Evolutionary conservation across 352 stramenopile genomes (phyloP).

Genomic region (Elongisporangium prolatum): DNA sequence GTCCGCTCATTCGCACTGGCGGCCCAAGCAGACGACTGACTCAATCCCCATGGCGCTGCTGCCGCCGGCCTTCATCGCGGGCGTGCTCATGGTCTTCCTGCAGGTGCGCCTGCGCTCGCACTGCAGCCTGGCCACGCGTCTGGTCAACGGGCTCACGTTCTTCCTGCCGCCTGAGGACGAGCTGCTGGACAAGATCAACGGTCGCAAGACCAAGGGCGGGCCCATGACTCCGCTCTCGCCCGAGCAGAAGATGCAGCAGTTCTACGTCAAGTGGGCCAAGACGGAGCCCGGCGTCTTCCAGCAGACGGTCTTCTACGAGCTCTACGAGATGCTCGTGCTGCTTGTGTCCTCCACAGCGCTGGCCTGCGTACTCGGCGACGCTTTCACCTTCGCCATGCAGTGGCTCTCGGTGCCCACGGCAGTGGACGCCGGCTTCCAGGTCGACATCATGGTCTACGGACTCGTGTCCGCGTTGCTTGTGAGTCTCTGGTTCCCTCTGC

Average conservation of each 20-base stretch:
- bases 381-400: constrained; percentile 28
- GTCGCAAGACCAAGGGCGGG: constrained; percentile 15
- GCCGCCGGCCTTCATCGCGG: constrained; percentile 64
- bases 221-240: constrained; percentile 34
- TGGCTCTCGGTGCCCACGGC: constrained; percentile 11
- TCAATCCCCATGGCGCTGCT: constrained; percentile 56
- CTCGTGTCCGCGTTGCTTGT: constrained; percentile 61
- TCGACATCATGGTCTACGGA: constrained; percentile 63
- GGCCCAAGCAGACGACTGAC: not conserved
- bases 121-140: constrained; percentile 46
- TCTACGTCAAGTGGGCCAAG: constrained; percentile 67
- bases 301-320: constrained; percentile 77
- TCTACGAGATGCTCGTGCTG: constrained; percentile 81
- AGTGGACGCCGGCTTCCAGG: constrained; percentile 9
- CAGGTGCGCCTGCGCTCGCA: constrained; percentile 63
- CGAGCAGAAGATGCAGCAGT: constrained; percentile 61
- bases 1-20: not conserved
- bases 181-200: constrained; percentile 68
- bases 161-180: constrained; percentile 72
- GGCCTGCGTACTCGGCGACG: constrained; percentile 36
- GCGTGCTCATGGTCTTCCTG: constrained; percentile 61
- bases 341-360: constrained; percentile 50
- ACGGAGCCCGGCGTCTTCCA: constrained; percentile 59
- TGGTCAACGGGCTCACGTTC: constrained; percentile 67
- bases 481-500: constrained; percentile 67